phyloP scores from a whole-genome alignment of 1,284 basidiomycete genomes.

The Mycosarcoma mackinlayi region DNA sequence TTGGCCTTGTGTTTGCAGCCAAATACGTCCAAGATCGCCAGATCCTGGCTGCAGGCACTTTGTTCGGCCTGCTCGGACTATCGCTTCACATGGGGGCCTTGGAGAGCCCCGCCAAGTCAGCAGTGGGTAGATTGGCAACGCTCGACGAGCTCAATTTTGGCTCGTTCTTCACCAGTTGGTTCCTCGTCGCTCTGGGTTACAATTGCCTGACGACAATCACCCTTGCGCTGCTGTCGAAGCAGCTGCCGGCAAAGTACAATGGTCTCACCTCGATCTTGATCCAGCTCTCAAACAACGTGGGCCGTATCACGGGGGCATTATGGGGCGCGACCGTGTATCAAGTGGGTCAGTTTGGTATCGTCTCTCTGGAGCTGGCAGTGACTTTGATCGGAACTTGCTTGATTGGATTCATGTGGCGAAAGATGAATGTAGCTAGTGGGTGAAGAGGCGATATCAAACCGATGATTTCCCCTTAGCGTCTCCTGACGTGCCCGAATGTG shows the following conservation, averaged over 20 bases:
- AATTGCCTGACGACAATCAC: constrained; percentile 52
- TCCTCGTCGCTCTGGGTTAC: constrained; percentile 39
- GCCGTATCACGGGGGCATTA: constrained; percentile 40
- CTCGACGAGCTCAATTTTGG: constrained; percentile 38
- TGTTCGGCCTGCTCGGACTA: constrained; percentile 41
- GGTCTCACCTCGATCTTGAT: constrained; percentile 43
- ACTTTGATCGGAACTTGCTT: constrained; percentile 41
- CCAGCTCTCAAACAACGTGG: constrained; percentile 49
- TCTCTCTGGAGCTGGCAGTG: constrained; percentile 42
- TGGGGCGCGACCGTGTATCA: constrained; percentile 48
- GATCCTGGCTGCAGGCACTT: constrained; percentile 37
- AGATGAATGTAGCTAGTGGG: constrained; percentile 42
- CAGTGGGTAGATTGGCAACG: constrained; percentile 14
- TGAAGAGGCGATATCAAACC: constrained; percentile 6
- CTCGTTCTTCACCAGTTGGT: constrained; percentile 51
- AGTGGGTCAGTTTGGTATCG: constrained; percentile 49
- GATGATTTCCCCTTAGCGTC: not conserved
- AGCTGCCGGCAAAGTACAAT: constrained; percentile 50
- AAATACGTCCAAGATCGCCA: constrained; percentile 43
- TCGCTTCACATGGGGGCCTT: constrained; percentile 50
- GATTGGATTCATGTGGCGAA: constrained; percentile 47
- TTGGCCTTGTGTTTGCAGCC: constrained; percentile 45
- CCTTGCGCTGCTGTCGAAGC: constrained; percentile 44
- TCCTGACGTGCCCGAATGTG: too few relatives aligned
- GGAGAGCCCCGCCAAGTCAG: constrained; percentile 28